phyloP scores from a whole-genome alignment of 768 basidiomycete genomes.

The Zangia roseola region DNA sequence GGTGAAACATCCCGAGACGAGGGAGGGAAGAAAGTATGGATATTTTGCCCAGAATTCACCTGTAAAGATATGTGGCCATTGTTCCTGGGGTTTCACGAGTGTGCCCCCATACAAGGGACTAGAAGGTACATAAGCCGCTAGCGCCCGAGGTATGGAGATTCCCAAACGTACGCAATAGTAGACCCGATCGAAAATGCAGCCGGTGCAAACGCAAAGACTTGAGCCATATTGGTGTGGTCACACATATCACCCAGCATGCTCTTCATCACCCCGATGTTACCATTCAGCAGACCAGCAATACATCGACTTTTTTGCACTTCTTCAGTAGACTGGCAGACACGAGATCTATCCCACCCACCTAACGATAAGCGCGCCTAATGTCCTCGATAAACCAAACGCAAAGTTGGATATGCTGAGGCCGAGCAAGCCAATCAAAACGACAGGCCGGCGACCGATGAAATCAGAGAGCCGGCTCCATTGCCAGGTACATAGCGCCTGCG shows the following conservation, averaged over 20 bases:
- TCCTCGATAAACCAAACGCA: constrained; percentile 60
- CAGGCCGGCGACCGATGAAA: constrained; percentile 57
- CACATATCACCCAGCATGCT: constrained; percentile 66
- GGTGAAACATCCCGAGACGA: constrained; percentile 18
- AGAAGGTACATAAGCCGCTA: background rate
- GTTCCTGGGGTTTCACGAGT: constrained; percentile 53
- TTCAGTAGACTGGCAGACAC: constrained; percentile 1
- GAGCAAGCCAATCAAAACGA: constrained; percentile 54
- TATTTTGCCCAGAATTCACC: constrained; percentile 36
- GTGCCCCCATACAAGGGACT: constrained; percentile 63
- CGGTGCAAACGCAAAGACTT: constrained; percentile 30
- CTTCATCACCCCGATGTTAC: constrained; percentile 60
- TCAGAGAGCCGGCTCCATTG: constrained; percentile 68
- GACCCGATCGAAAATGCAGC: background rate
- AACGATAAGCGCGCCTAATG: constrained; percentile 51
- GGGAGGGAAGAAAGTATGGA: constrained; percentile 39
- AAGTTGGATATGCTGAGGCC: constrained; percentile 54
- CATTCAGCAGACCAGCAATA: constrained; percentile 37
- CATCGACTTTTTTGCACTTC: constrained; percentile 26
- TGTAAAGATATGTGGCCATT: constrained; percentile 48
- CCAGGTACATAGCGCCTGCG: constrained; percentile 55
- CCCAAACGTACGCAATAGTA: constrained; percentile 3
- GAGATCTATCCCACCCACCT: constrained; percentile 36
- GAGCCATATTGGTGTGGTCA: constrained; percentile 35
- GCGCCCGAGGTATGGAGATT: no score